Evolutionary conservation across 345 rosid genomes (phyloP).

Genomic region (Pseudoturritis turrita): DNA sequence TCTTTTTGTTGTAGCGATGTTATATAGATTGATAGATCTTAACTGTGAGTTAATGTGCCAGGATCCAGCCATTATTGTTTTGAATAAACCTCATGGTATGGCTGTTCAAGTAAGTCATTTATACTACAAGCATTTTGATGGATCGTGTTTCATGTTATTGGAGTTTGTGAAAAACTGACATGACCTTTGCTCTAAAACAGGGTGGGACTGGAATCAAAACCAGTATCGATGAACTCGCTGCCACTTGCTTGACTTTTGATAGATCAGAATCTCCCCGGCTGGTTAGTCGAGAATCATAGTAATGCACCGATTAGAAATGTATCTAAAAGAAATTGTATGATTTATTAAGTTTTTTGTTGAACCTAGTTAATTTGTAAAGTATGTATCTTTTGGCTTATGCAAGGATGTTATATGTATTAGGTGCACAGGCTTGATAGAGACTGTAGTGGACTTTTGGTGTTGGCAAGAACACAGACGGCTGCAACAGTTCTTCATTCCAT

Average conservation of each 20-base stretch:
- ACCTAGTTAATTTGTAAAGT: neutral
- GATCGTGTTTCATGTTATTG: neutral
- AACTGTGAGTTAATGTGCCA: slow-evolving; percentile 30
- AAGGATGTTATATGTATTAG: slow-evolving; percentile 32
- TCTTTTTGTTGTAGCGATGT: neutral
- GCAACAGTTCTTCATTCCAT: slow-evolving; percentile 74
- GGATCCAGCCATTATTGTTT: slow-evolving; percentile 74
- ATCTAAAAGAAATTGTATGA: neutral
- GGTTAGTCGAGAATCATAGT: slow-evolving; percentile 46
- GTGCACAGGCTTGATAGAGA: slow-evolving; percentile 97
- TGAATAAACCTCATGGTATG: slow-evolving; percentile 90
- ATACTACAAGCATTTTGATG: neutral
- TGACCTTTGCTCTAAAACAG: slow-evolving; percentile 31
- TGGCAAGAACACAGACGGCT: slow-evolving; percentile 87
- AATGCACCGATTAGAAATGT: neutral
- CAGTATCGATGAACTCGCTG: slow-evolving; percentile 83
- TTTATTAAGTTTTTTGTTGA: neutral
- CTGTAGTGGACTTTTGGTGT: slow-evolving; percentile 87
- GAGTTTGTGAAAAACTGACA: neutral
- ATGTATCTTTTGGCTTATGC: slow-evolving; percentile 2
- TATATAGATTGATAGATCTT: neutral
- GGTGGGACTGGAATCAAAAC: slow-evolving; percentile 81
- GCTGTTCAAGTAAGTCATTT: slow-evolving; percentile 71
- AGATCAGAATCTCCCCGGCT: slow-evolving; percentile 68
- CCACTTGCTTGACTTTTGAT: slow-evolving; percentile 57